Evolutionary conservation across 176 grass and related monocot species (phyloP), one percentile per base, ranked within the genome.

Genomic region (Ampelocalamus luodianensis): DNA sequence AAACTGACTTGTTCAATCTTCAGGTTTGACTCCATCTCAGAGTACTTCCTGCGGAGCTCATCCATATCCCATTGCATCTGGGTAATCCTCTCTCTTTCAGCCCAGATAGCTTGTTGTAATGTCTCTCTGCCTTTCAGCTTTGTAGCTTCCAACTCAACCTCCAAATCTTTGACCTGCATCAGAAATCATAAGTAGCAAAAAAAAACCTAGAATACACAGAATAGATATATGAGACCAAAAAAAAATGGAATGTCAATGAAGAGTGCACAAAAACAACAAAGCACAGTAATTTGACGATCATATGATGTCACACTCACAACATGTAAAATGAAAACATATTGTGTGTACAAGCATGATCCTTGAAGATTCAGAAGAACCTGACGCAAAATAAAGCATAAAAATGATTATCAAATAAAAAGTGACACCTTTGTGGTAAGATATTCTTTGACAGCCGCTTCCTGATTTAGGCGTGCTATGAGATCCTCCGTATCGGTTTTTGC

Each of bases 41-140:
- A 91, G 88, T 90, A 92, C 75, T 91, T 96, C 88, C 96, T 94
- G 39, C 84, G 84, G 65, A 94, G 90, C 82, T 99, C 96, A 91
- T 99, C 91, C 96, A 96, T 92, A 81, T 96, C 96, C 96, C 96
- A 99, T 84, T 99, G 90, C 91, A 96, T 94, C 81, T 99, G 90
- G 24, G 91, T 99, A 65, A 94, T 86, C 88, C 90, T 92, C 71
- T 99, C 96, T 91, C 88, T 92, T 90, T 99, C 96, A 79, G 88
- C 88, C 78, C 88, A 85, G 79, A 96, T 86, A 54, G 96, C 91
- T 77, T 96, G 93, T 26, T 99, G 87, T 76, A 99, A 85, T 42
- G 88, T 96, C 72, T 94, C 96, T 91, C 88, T 96, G 44, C 79
- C 90, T 87, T 92, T 99, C 73, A 94, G 91, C 74, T 94, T 95